Conservation (phyloP, 169 alveolate genomes). For the Besnoitia besnoiti region DNA sequence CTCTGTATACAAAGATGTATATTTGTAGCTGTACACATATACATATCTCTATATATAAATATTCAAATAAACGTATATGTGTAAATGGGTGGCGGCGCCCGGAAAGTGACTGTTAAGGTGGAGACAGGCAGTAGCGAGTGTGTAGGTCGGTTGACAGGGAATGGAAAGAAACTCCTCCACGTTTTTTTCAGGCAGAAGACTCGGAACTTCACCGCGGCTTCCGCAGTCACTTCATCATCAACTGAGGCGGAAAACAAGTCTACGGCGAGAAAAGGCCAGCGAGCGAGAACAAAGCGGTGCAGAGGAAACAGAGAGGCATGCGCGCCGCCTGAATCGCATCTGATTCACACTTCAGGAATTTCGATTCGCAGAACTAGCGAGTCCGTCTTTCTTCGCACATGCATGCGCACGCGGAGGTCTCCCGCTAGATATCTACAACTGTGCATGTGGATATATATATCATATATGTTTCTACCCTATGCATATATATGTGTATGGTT, state of each 20-base stretch:
- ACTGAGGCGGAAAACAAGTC: not conserved
- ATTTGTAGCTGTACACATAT: too few species aligned
- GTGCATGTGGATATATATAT: too few species aligned
- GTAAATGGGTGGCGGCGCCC: not conserved
- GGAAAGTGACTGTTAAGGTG: not conserved
- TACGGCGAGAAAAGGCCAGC: not conserved
- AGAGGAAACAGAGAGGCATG: not conserved
- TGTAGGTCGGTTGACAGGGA: not conserved
- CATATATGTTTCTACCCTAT: too few species aligned
- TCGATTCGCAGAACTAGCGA: too few species aligned
- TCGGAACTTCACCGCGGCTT: constrained; percentile 63
- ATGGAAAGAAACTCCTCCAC: too few species aligned
- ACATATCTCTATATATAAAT: too few species aligned
- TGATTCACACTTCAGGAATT: too few species aligned
- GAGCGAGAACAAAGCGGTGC: not conserved
- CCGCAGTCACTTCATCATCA: constrained; percentile 64
- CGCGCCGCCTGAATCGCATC: not conserved
- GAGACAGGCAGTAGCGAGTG: not conserved
- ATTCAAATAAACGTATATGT: not conserved
- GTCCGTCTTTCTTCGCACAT: too few species aligned
- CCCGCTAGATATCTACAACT: too few species aligned
- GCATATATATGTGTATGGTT: too few species aligned
- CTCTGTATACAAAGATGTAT: too few species aligned
- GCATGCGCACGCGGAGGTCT: too few species aligned
- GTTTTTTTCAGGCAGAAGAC: constrained; percentile 55